Evolutionary conservation across 371 early-diverging fungal species (phyloP).

Genomic region (Rhizopus microsporus): DNA sequence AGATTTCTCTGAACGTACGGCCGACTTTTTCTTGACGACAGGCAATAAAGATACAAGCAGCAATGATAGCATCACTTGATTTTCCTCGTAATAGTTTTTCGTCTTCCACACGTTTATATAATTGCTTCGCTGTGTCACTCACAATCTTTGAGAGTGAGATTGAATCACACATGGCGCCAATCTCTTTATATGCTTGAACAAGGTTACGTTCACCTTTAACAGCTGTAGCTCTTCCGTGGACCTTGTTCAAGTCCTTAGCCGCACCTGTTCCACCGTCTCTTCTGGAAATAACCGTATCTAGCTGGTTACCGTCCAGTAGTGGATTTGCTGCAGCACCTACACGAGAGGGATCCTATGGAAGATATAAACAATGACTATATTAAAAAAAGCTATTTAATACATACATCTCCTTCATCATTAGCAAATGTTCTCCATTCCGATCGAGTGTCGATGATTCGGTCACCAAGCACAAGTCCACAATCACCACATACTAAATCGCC

Average conservation of each 20-base stretch:
- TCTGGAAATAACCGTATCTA: conserved; percentile 90
- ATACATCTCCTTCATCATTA: conserved; percentile 88
- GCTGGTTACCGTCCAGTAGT: conserved; percentile 81
- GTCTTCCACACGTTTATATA: conserved; percentile 90
- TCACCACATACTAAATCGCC: conserved; percentile 96
- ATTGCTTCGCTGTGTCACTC: conserved; percentile 93
- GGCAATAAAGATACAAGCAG: conserved; percentile 97
- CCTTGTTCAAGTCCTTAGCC: conserved; percentile 73
- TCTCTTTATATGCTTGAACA: conserved; percentile 91
- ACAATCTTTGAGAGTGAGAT: conserved; percentile 86
- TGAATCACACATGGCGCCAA: conserved; percentile 90
- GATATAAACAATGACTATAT: conserved; percentile 5
- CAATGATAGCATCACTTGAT: conserved; percentile 89
- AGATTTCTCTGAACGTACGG: conserved; percentile 98
- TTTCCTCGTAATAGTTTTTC: conserved; percentile 92
- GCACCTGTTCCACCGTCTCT: conserved; percentile 82
- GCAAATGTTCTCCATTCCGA: conserved; percentile 99
- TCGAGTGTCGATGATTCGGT: conserved; percentile 98
- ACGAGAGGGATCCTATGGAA: conserved; percentile 91
- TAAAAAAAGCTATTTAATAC: conserved; percentile 20
- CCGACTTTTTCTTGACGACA: conserved; percentile 92
- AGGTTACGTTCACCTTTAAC: conserved; percentile 80
- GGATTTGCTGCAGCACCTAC: conserved; percentile 97
- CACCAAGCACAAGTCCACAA: conserved; percentile 96
- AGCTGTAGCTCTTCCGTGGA: conserved; percentile 74